Percentiles rank a stretch among this genome's conserved stretches.
These are phyloP conservation scores for Salvia splendens DNA, from an alignment of 257 asterid species.

Conservation along the genomic window DNA sequence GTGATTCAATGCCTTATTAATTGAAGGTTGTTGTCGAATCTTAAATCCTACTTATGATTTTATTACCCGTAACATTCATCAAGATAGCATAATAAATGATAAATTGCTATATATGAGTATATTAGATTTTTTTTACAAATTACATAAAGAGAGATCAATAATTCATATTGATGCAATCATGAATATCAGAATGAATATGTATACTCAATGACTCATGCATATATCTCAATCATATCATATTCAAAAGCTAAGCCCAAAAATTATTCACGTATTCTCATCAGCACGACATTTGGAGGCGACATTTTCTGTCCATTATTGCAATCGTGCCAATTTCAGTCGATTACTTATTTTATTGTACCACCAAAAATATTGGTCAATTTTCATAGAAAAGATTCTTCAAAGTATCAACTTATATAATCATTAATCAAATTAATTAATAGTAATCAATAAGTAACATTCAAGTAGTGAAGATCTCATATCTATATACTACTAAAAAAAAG, in stretches of 20 bases:
- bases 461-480: too few relatives aligned
- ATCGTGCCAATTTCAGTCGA: not conserved
- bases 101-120: too few relatives aligned
- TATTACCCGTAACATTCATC: too few relatives aligned
- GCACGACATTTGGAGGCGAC: slow-evolving; percentile 21
- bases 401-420: not conserved
- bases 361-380: not conserved
- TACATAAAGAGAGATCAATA: too few relatives aligned
- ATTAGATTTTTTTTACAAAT: too few relatives aligned
- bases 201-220: not conserved
- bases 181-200: too few relatives aligned
- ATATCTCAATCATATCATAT: not conserved
- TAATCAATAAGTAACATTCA: not conserved
- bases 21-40: too few relatives aligned
- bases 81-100: too few relatives aligned
- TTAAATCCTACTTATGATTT: too few relatives aligned
- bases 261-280: not conserved
- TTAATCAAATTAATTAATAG: not conserved
- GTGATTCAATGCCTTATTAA: too few relatives aligned
- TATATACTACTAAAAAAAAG: too few relatives aligned
- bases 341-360: not conserved
- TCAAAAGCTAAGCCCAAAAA: not conserved
- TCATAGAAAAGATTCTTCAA: not conserved
- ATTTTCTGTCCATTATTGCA: not conserved
- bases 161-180: too few relatives aligned